Evolutionary conservation across 352 stramenopile genomes (phyloP), one percentile per base, ranked within the genome.

Genomic region (Phytophthora meadii): DNA sequence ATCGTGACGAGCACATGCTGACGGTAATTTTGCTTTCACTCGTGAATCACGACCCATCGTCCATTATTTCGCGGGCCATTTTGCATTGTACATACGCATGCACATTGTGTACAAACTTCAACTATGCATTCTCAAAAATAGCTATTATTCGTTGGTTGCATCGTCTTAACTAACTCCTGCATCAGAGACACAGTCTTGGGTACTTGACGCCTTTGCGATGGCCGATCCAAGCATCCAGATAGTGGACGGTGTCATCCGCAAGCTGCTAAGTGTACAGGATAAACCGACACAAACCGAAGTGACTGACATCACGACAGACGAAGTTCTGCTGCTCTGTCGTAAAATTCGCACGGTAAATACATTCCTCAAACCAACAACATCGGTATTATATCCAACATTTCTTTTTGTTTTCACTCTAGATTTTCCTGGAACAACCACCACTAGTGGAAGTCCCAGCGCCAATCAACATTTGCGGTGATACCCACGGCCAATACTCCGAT

Each of bases 401-500:
- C 17, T 46, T 39, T 14, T 22, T 51, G 46, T 25, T 19, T 54
- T 30, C 30, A 36, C 24, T 45, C 25, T 48, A 90, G 82, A 80
- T 90, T 61, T 93, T 98, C 47, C 79, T 99, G 6, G 81, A 93
- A 40, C 94, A 99, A 68, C 92, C 95, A 6, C 97, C 98, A 77
- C 76, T 99, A 30, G 79, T 99, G 19, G 96, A 99, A 75, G 75
- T 98, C 24, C 89, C 90, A 37, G 94, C 94, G 11, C 97, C 97
- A 25, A 97, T 99, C 56, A 99, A 99, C 73, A 98, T 99, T 71
- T 92, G 82, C 36, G 98, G 98, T 30, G 98, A 99, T 70, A 97
- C 98, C 52, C 97, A 99, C 65, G 90, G 97, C 4, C 98, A 99
- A 79, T 99, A 99, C 74, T 97, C 98, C 66, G 98, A 99, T 76